Conservation (phyloP, 2,329 filamentous ascomycete species). For the Trichoderma koningiopsis region DNA sequence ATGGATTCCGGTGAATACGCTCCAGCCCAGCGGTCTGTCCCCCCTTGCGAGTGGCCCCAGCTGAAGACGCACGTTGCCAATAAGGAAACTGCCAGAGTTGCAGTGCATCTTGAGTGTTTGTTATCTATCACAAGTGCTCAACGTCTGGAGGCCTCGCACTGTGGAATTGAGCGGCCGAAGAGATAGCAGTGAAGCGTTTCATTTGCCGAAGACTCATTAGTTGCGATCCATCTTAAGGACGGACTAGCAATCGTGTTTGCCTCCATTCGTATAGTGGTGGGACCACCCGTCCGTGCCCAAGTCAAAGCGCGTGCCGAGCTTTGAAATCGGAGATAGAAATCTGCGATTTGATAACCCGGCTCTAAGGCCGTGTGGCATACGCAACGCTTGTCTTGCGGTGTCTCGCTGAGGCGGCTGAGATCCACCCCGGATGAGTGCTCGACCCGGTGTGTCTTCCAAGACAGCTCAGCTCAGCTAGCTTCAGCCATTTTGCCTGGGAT, state of each 20-base stretch:
- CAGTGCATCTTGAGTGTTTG: not conserved
- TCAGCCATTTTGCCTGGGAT: not conserved
- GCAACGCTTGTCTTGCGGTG: not conserved
- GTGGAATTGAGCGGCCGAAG: not conserved
- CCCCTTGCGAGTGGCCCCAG: not conserved
- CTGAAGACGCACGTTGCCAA: not conserved
- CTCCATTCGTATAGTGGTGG: constrained; percentile 10
- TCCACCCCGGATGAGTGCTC: not conserved
- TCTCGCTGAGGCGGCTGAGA: not conserved
- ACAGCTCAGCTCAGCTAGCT: not conserved
- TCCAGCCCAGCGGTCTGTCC: not conserved
- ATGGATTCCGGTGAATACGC: not conserved
- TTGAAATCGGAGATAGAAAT: constrained; percentile 7
- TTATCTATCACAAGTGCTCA: not conserved
- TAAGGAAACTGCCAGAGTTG: not conserved
- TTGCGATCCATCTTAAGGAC: not conserved
- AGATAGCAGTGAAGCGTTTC: not conserved
- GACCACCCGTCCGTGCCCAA: constrained; percentile 3
- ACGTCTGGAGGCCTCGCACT: not conserved
- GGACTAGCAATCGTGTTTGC: not conserved
- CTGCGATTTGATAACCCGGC: not conserved
- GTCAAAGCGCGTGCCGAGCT: not conserved
- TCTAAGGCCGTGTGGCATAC: not conserved
- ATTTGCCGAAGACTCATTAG: not conserved
- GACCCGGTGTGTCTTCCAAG: not conserved